Evolutionary conservation across 1,284 basidiomycete genomes (phyloP), one percentile per base, ranked within the genome.

Genomic region (Melampsora americana): DNA sequence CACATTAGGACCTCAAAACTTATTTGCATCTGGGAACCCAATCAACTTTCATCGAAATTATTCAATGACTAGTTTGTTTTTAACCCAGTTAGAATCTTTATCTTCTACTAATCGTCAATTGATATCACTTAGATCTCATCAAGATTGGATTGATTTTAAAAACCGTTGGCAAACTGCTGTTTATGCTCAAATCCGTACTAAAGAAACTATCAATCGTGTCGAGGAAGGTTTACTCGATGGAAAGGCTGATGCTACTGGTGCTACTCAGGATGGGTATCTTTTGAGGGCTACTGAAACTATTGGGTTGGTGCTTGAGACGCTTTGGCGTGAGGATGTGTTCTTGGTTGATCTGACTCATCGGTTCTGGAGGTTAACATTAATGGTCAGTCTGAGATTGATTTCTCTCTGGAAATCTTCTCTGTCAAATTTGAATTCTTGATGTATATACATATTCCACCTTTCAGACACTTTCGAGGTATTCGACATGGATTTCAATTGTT

Each of bases 261-360:
- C 48, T 59, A 59, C 62, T n/a, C n/a, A 16, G 42, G 12, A 28
- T 14, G 28, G 28, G 28, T 74, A 74, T 74, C 46, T 67, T 6
- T 23, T 74, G 53, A 67, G 53, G 56, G 72, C 46, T n/a, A 59
- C 72, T 23, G 65, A 50, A 35, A 56, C 42, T 20, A 39, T 67
- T 39, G 64, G 67, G 59, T 53, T 16, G n/a, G 65, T 39, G 14
- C 50, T 74, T 59, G 42, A 61, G 42, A 66, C 56, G 3, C 26
- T 74, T 23, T 74, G 72, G 72, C 72, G 67, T 32, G 65, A 74
- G 66, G 56, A 74, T 48, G 50, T 74, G 12, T 74, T 74, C 60
- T 62, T 74, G 44, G 35, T 65, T 32, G 72, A 74, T 60, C 65
- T 74, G n/a, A 74, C 72, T 61, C 72, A 74, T 67, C 64, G 65